Conservation (phyloP, 441 rosid species). For the Corymbia citriodora region DNA sequence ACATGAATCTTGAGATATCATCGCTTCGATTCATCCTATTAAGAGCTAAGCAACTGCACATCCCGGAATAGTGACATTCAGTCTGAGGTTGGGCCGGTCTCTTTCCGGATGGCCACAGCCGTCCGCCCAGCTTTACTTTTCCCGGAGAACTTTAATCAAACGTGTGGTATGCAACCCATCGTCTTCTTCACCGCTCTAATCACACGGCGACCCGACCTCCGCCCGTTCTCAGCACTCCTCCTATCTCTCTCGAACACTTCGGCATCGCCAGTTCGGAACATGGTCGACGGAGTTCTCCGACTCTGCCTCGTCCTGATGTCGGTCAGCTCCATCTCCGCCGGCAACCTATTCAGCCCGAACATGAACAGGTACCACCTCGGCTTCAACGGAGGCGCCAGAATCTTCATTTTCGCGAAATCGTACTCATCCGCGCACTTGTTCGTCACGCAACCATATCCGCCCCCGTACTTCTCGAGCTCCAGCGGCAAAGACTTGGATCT, state of each 20-base stretch:
- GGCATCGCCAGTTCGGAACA: background rate
- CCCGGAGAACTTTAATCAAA: background rate
- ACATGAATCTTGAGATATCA: background rate
- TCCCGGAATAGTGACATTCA: background rate
- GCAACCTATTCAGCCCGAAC: conserved; percentile 1
- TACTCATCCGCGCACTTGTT: background rate
- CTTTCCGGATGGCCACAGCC: background rate
- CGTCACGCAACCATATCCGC: background rate
- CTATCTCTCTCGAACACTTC: background rate
- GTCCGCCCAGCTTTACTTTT: background rate
- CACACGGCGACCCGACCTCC: background rate
- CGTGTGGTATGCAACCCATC: background rate
- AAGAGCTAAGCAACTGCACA: background rate
- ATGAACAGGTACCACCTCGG: conserved; percentile 2
- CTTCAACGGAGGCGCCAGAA: background rate
- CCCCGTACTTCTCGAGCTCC: background rate
- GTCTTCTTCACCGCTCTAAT: background rate
- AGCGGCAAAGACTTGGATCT: background rate
- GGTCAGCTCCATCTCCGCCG: conserved; percentile 7
- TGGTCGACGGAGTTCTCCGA: background rate
- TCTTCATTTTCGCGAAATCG: background rate
- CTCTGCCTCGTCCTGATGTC: conserved; percentile 10
- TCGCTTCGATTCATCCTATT: background rate
- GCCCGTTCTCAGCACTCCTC: background rate
- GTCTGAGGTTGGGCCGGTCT: background rate